Percentiles rank a stretch among this genome's conserved stretches.
Conservation (phyloP, 2,329 filamentous ascomycete genomes). For the Claviceps sp. region DNA sequence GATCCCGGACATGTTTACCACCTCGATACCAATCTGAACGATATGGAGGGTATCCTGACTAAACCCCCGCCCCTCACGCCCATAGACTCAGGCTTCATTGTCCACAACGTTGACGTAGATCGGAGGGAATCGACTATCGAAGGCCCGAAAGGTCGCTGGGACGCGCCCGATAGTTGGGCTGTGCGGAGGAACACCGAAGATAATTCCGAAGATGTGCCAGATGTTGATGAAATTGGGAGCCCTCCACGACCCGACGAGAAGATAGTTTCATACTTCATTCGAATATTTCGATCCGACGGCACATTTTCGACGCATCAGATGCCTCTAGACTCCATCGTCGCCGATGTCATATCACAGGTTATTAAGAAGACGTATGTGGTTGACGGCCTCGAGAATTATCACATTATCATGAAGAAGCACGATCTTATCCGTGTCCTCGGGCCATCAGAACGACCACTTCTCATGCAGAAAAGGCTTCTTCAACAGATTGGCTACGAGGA, state of each 20-base stretch:
- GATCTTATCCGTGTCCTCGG: conserved; percentile 73
- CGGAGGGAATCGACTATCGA: conserved; percentile 21
- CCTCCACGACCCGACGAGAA: conserved; percentile 63
- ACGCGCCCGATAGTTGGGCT: conserved; percentile 93
- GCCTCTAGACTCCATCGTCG: conserved; percentile 68
- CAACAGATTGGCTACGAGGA: conserved; percentile 87
- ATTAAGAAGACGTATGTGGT: conserved; percentile 90
- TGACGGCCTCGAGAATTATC: conserved; percentile 84
- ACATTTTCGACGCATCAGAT: conserved; percentile 90
- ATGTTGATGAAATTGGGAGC: conserved; percentile 55
- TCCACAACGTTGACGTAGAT: conserved; percentile 32
- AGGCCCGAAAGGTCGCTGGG: conserved; percentile 54
- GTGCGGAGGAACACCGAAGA: conserved; percentile 65
- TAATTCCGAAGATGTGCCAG: conserved; percentile 38
- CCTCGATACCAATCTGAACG: conserved; percentile 75
- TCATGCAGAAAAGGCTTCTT: conserved; percentile 82
- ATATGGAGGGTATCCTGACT: conserved; percentile 85
- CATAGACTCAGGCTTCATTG: conserved; percentile 43
- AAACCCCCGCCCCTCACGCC: conserved; percentile 58
- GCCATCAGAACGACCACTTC: conserved; percentile 65
- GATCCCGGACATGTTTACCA: conserved; percentile 53
- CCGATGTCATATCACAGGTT: conserved; percentile 78
- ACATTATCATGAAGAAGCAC: conserved; percentile 90
- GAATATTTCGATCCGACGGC: conserved; percentile 84
- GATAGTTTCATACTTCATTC: conserved; percentile 71